Evolutionary conservation across 2,329 filamentous ascomycete species (phyloP), one percentile per base, ranked within the genome.

Genomic region (Immersiporthe knoxdaviesiana): DNA sequence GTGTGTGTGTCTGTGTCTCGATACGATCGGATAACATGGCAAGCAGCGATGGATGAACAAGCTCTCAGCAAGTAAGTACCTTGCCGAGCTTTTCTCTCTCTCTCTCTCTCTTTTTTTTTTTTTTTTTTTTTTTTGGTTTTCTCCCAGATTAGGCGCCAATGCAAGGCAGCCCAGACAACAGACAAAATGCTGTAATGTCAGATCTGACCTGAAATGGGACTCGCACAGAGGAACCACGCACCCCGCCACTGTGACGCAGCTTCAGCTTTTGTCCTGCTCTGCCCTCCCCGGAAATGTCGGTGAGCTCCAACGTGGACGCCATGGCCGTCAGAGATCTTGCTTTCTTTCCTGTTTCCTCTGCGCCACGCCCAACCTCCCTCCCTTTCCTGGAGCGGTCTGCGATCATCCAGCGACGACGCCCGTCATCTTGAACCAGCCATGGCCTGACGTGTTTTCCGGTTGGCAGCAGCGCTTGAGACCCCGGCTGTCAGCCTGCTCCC

Each of bases 171-270:
- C 41, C 41, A 47, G 41, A 47, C 41, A 47, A 47, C 18, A 47
- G 18, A 47, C 18, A 21, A 16, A 30, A 7, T 63, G 41, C 27
- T 63, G 61, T 24, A 35, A 47, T 63, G 61, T 44, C 24, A 32
- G 39, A 63, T 62, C n/a, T 41, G 35, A 62, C 59, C 35, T 62
- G 59, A 10, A 41, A 2, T 39, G n/a, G 56, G 37, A 37, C 61
- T 65, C 50, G 61, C 39, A 35, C 18, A 47, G 44, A n/a, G 44
- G 44, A n/a, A 30, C 50, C 11, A 32, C 62, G 47, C 35, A 37
- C 52, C 61, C 56, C 67, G 56, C 44, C 52, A 66, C 67, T 69
- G 67, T 68, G 67, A 66, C 59, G 59, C 58, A 37, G 58, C 59
- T 41, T 37, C 37, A 62, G 39, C 18, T 41, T 37, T 3, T 39